Evolutionary conservation across 2,329 filamentous ascomycete genomes (phyloP), one percentile per base, ranked within the genome.

Genomic region (Leptographium procerum): DNA sequence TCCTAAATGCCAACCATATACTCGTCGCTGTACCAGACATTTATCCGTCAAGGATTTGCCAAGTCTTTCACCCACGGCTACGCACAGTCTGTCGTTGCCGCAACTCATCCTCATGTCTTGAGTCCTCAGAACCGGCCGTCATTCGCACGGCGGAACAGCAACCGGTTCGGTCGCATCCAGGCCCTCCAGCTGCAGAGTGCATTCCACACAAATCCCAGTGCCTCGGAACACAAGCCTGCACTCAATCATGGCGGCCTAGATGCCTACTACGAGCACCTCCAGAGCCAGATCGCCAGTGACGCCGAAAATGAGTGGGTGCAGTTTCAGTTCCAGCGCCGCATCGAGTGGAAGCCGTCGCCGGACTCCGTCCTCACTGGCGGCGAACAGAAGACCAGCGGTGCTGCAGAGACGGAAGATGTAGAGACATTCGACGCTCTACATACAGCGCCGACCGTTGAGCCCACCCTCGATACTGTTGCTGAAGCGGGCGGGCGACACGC

Each of bases 61-160:
- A 97, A 97, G 79, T 91, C 91, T 69, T 88, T 97, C 73, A 92
- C 90, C 73, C 90, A 97, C 83, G 92, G 92, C 76, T 97, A 96
- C 82, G 91, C 91, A 67, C 92, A 97, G 73, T 96, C 91, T 63
- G 87, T 97, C 75, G 91, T 99, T 76, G 94, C 94, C 69, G 92
- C 91, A 68, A 90, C 90, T 64, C 91, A 96, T 63, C 82, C 82
- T 59, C 79, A 81, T 86, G 87, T 77, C 81, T 83, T 80, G 82
- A 90, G 85, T 80, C 85, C 77, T 70, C 90, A 84, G 71, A 84
- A 82, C 71, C 79, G 82, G 65, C 81, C 81, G 62, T 81, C 80
- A 67, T 86, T 84, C 68, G 79, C 77, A 61, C 79, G 81, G 66
- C 80, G 79, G 67, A 80, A 77, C 66, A 79, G 73, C 68, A 77